These are phyloP conservation scores for Aquilaria agallochum DNA, from an alignment of 441 rosid genomes.

Conservation along the genomic window DNA sequence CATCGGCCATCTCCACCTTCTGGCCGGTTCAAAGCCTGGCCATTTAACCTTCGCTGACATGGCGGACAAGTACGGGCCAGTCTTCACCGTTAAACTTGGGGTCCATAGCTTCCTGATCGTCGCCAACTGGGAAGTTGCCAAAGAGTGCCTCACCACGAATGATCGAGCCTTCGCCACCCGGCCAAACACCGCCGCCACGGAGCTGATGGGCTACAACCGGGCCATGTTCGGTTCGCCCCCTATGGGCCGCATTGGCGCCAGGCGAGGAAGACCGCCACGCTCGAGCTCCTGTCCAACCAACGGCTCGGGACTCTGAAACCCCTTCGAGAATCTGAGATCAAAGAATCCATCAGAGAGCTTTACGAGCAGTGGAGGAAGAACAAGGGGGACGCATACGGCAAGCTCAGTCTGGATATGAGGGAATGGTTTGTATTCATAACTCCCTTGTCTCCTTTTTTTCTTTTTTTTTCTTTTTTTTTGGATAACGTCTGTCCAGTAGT, in stretches of 20 bases:
- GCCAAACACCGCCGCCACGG: slow-evolving; percentile 11
- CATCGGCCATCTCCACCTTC: slow-evolving; percentile 54
- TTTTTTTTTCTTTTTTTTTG: too few species aligned
- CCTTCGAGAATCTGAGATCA: slow-evolving; percentile 24
- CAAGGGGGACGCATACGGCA: background rate
- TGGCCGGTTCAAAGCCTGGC: slow-evolving; percentile 39
- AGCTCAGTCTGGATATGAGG: slow-evolving; percentile 26
- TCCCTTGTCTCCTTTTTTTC: too few species aligned
- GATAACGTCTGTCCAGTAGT: background rate
- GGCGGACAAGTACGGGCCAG: slow-evolving; percentile 39
- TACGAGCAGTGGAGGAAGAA: slow-evolving; percentile 14
- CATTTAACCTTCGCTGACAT: slow-evolving; percentile 38
- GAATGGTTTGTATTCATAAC: background rate
- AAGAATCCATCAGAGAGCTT: slow-evolving; percentile 9
- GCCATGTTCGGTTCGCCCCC: slow-evolving; percentile 24
- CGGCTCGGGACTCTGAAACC: slow-evolving; percentile 19
- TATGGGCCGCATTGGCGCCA: slow-evolving; percentile 39
- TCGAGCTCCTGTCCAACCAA: slow-evolving; percentile 36
- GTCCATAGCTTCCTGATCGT: slow-evolving; percentile 25
- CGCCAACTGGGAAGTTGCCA: slow-evolving; percentile 30
- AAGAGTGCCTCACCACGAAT: slow-evolving; percentile 31
- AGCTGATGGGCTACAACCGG: slow-evolving; percentile 23
- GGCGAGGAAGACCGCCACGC: slow-evolving; percentile 24
- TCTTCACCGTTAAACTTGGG: slow-evolving; percentile 35
- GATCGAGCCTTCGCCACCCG: slow-evolving; percentile 28